These are phyloP conservation scores for Ogataea ramenticola DNA, from an alignment of 805 yeast genomes.

Conservation along the genomic window DNA sequence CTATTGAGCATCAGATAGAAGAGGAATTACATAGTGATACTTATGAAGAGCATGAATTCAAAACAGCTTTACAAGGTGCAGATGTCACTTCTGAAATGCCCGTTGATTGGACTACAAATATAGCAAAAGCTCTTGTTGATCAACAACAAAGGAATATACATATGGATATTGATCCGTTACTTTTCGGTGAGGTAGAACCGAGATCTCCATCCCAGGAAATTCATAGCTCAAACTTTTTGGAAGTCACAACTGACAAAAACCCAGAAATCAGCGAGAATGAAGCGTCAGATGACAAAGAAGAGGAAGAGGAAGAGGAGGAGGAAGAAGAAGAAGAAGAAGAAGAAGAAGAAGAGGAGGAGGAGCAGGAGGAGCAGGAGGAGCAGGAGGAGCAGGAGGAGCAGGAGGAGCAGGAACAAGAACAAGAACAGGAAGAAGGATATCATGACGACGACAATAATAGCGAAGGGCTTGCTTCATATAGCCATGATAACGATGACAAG, in stretches of 20 bases:
- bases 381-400: too few relatives aligned
- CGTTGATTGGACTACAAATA: background rate
- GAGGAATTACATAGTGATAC: background rate
- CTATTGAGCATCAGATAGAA: background rate
- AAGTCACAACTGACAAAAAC: too few relatives aligned
- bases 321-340: constrained; percentile 8
- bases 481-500: constrained; percentile 1
- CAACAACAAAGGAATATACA: constrained; percentile 1
- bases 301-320: constrained; percentile 7
- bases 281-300: constrained; percentile 6
- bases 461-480: too few relatives aligned
- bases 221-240: too few relatives aligned
- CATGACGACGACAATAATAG: too few relatives aligned
- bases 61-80: background rate
- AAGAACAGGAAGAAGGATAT: too few relatives aligned
- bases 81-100: background rate
- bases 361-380: too few relatives aligned
- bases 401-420: too few relatives aligned
- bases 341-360: background rate
- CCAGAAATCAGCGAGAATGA: constrained; percentile 4
- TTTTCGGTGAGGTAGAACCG: constrained; percentile 2
- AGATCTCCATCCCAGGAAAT: too few relatives aligned
- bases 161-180: constrained; percentile 5
- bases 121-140: background rate
- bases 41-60: background rate